A percentile compares a stretch with the other conserved stretches of the same genome.
Evolutionary conservation across 768 basidiomycete genomes (phyloP).

Genomic region (Tubosaeta sp.): DNA sequence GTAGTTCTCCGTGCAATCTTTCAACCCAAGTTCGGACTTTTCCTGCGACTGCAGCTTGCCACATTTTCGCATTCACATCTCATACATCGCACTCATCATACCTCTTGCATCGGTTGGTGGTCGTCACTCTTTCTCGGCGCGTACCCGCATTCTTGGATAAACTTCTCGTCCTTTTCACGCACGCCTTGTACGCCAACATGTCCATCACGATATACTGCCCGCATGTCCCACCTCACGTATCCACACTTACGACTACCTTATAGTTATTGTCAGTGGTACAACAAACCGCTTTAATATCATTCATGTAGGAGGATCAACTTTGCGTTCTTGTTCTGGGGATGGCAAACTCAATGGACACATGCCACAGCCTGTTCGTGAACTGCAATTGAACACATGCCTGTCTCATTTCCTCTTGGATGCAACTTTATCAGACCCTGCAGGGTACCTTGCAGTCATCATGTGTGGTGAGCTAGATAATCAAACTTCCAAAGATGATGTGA

Average conservation of each 20-base stretch:
- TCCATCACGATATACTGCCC: conserved; percentile 1
- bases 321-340: background rate
- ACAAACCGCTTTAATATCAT: conserved; percentile 16
- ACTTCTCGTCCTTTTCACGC: background rate
- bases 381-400: background rate
- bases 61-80: conserved; percentile 17
- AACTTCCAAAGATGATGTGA: background rate
- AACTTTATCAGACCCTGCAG: background rate
- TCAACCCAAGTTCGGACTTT: conserved; percentile 1
- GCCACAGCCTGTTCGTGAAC: background rate
- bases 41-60: conserved; percentile 2
- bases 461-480: background rate
- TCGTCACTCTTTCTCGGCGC: conserved; percentile 3
- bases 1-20: background rate
- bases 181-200: conserved; percentile 6
- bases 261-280: conserved; percentile 14
- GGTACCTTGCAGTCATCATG: background rate
- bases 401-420: background rate
- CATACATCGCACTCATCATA: conserved; percentile 14
- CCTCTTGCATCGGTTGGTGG: conserved; percentile 14
- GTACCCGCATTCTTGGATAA: conserved; percentile 20
- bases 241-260: conserved; percentile 17
- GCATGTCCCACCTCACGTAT: conserved; percentile 2
- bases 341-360: background rate
- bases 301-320: background rate